Conservation (phyloP, 805 yeast species). For the Lipomyces sp. region DNA sequence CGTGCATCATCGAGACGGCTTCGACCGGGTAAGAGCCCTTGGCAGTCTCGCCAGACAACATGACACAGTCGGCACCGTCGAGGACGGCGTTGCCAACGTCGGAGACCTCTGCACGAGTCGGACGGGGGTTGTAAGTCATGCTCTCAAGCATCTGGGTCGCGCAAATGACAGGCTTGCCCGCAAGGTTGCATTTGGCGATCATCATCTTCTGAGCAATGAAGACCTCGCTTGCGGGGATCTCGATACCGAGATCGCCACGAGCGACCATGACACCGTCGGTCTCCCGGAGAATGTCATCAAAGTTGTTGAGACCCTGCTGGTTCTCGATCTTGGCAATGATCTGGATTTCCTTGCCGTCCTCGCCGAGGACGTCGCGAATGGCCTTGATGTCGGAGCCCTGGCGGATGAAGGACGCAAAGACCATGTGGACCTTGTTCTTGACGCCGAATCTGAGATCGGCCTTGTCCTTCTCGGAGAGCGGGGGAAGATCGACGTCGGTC, state of each 20-base stretch:
- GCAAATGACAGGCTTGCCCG: constrained; percentile 99
- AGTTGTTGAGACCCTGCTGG: constrained; percentile 99
- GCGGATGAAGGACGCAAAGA: constrained; percentile 98
- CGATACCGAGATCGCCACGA: constrained; percentile 99
- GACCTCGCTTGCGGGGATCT: constrained; percentile 98
- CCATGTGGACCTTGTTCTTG: constrained; percentile 95
- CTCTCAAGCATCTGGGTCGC: constrained; percentile 99
- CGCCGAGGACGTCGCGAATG: constrained; percentile 93
- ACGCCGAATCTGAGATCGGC: constrained; percentile 92
- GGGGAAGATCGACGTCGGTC: constrained; percentile 98
- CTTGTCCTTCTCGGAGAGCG: constrained; percentile 94
- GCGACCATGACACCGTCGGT: constrained; percentile 99
- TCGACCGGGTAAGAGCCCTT: constrained; percentile 98
- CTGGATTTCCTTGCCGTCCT: constrained; percentile 93
- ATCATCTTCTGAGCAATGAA: constrained; percentile 98
- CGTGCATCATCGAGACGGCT: constrained; percentile 98
- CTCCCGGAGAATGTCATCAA: constrained; percentile 88
- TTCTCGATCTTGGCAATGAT: constrained; percentile 97
- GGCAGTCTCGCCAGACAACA: constrained; percentile 99
- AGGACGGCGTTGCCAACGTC: constrained; percentile 99
- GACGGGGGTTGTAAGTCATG: constrained; percentile 99
- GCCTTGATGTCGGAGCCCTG: constrained; percentile 83
- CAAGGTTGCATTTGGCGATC: constrained; percentile 98
- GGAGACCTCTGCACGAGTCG: constrained; percentile 99
- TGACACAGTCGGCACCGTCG: constrained; percentile 99